These are phyloP conservation scores for Colletotrichum gigasporum DNA, from an alignment of 2,329 filamentous ascomycete genomes.

Conservation along the genomic window DNA sequence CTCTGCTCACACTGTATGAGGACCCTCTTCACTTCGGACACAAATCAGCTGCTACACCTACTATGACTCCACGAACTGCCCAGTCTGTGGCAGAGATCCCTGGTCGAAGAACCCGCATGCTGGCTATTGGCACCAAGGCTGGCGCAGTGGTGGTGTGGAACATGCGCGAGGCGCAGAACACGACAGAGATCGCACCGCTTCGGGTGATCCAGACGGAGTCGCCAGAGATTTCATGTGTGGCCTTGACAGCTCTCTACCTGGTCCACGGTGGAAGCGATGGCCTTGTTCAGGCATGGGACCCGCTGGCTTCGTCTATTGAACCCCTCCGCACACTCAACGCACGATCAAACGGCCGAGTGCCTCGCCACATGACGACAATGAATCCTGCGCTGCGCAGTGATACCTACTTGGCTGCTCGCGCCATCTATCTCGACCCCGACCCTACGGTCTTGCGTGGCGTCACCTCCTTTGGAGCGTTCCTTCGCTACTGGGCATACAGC, in stretches of 20 bases:
- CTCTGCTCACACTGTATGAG: slow-evolving; percentile 77
- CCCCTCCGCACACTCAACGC: slow-evolving; percentile 90
- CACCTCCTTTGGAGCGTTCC: slow-evolving; percentile 84
- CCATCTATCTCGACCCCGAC: slow-evolving; percentile 88
- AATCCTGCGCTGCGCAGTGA: slow-evolving; percentile 71
- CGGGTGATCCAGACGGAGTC: slow-evolving; percentile 90
- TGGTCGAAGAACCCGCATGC: slow-evolving; percentile 81
- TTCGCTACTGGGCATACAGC: slow-evolving; percentile 95
- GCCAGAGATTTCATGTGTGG: slow-evolving; percentile 84
- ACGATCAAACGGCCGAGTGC: slow-evolving; percentile 81
- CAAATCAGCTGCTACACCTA: slow-evolving; percentile 52
- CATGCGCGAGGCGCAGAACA: slow-evolving; percentile 72
- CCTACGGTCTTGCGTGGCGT: slow-evolving; percentile 86
- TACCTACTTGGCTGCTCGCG: slow-evolving; percentile 83
- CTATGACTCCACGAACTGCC: slow-evolving; percentile 53
- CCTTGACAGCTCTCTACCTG: slow-evolving; percentile 84
- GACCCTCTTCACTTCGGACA: slow-evolving; percentile 72
- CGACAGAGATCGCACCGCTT: slow-evolving; percentile 73
- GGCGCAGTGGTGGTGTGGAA: slow-evolving; percentile 89
- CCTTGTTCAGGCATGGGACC: slow-evolving; percentile 96
- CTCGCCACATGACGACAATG: slow-evolving; percentile 71
- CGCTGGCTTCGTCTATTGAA: slow-evolving; percentile 80
- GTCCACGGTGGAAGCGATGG: slow-evolving; percentile 96
- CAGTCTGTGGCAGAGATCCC: slow-evolving; percentile 69
- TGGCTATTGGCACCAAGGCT: slow-evolving; percentile 82